Evolutionary conservation across 768 basidiomycete species (phyloP), one percentile per base, ranked within the genome.

Genomic region (Chalciporus sphaerocephalus): DNA sequence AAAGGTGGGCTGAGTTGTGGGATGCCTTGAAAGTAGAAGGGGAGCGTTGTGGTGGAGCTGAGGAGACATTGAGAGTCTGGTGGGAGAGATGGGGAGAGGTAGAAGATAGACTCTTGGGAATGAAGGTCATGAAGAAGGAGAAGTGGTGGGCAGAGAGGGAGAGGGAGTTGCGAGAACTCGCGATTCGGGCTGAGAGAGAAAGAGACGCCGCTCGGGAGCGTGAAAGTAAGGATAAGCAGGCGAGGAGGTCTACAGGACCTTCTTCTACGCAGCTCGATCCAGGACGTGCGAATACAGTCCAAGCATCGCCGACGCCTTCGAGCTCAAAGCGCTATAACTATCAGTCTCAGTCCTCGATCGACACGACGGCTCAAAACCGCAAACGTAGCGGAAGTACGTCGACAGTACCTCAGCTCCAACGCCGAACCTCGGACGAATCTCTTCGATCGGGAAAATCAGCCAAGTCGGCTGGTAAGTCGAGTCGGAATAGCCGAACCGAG

Each of bases 1-100:
- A 79, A 40, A 69, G 75, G 22, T 92, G 89, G 89, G 75, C 72
- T 2, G 82, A 81, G n/a, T 66, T 92, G n/a, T 92, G 89, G 89
- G 85, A 90, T 48, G 86, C 84, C 59, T 65, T 87, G n/a, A 69
- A 76, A 9, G 80, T 85, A 4, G 85, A 86, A 16, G 83, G 81
- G 2, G 83, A 85, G 67, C 63, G 76, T 68, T 83, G 83, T 50
- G 80, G 75, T 1, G 83, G 80, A 6, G 74, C 74, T 5, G 74
- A 73, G 8, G 88, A 90, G 69, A 91, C 89, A 17, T 57, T 81
- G 21, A 71, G 71, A 0, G 84, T 89, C 9, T 92, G 89, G 88
- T 70, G 73, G 58, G 69, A 70, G 30, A 69, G 89, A 13, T 91
- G 81, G 79, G 69, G 60, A 11, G 85, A 86, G 32, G 83, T 87